Percentiles rank a stretch among this genome's conserved stretches.
These are phyloP conservation scores for Apiospora sp. DNA, from an alignment of 2,329 filamentous ascomycete genomes.

Conservation along the genomic window DNA sequence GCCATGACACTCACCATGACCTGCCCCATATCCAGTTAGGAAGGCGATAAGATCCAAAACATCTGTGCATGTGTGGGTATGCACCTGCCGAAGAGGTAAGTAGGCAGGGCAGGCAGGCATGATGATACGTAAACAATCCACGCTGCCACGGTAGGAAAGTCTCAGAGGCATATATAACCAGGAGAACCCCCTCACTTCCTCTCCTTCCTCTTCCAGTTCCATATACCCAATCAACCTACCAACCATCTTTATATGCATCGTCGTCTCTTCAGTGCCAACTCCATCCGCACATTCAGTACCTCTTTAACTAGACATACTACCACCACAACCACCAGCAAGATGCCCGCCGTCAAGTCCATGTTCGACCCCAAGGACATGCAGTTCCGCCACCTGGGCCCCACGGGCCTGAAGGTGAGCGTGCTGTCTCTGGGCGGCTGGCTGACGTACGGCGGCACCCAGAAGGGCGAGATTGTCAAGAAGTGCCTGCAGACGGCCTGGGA, in stretches of 20 bases:
- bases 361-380: slow-evolving; percentile 47
- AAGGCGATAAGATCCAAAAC: background rate
- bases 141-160: background rate
- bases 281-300: slow-evolving; percentile 22
- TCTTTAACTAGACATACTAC: background rate
- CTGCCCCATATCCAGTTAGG: background rate
- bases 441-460: slow-evolving; percentile 43
- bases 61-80: background rate
- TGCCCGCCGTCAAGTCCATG: slow-evolving; percentile 33
- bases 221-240: background rate
- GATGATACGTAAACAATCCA: background rate
- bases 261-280: background rate
- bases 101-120: background rate
- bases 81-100: background rate
- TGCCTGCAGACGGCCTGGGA: slow-evolving; percentile 59
- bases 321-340: background rate
- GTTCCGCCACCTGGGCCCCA: slow-evolving; percentile 52
- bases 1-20: background rate
- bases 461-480: slow-evolving; percentile 47
- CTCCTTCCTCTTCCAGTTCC: background rate
- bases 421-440: slow-evolving; percentile 48
- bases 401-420: slow-evolving; percentile 52
- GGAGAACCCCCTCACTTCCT: background rate
- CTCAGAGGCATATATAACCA: background rate
- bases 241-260: background rate